Conservation (phyloP, 495 filamentous ascomycete genomes). For the Cladorrhinum samala region DNA sequence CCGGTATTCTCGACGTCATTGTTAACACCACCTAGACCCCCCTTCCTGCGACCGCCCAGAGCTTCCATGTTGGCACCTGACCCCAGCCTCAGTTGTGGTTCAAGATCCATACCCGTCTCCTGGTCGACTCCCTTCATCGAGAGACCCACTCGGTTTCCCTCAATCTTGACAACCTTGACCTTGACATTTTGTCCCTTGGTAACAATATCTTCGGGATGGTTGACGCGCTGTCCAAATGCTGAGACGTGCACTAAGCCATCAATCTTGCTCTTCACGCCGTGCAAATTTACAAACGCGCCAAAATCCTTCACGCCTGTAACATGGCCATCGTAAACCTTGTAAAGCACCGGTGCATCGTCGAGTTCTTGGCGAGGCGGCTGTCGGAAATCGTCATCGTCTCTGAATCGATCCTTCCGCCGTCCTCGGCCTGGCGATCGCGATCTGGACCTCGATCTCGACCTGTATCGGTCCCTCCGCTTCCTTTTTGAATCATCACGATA, state of each 20-base stretch:
- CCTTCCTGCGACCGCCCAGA: slow-evolving; percentile 62
- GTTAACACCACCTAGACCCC: slow-evolving; percentile 16
- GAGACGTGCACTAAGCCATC: slow-evolving; percentile 96
- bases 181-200: slow-evolving; percentile 77
- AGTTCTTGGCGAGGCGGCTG: slow-evolving; percentile 66
- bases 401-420: slow-evolving; percentile 45
- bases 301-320: slow-evolving; percentile 93
- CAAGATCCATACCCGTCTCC: slow-evolving; percentile 75
- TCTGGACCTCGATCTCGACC: slow-evolving; percentile 42
- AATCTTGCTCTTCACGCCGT: slow-evolving; percentile 77
- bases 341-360: slow-evolving; percentile 73
- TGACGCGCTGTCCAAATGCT: slow-evolving; percentile 82
- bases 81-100: slow-evolving; percentile 72
- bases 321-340: slow-evolving; percentile 85
- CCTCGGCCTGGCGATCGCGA: slow-evolving; percentile 49
- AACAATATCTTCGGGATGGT: slow-evolving; percentile 85
- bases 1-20: slow-evolving; percentile 11
- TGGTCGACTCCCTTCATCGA: slow-evolving; percentile 99
- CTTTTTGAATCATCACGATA: slow-evolving; percentile 43
- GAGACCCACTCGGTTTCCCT: slow-evolving; percentile 71
- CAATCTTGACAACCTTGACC: slow-evolving; percentile 86
- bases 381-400: slow-evolving; percentile 60
- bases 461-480: slow-evolving; percentile 43
- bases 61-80: slow-evolving; percentile 90
- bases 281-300: slow-evolving; percentile 90